Base-by-base conservation (phyloP, 1,139 yeast species). In the Protomyces lactucae-debilis region DNA sequence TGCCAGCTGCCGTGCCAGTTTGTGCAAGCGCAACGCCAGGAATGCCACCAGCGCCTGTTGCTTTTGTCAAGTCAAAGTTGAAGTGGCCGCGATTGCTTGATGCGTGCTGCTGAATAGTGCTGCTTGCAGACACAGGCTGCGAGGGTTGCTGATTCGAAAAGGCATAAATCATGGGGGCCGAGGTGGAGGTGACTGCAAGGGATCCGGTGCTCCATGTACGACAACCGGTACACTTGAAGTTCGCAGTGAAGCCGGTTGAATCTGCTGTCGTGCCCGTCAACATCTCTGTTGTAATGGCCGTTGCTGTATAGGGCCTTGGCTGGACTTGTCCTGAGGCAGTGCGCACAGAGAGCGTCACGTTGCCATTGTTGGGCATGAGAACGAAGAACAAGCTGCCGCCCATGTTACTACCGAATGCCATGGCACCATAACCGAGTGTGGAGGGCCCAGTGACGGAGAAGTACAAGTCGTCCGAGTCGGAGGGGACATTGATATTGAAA, bases 341-440 rank as follows among this genome's bases (percentile, higher is more conserved):
- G 8, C 56, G 40, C 25, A 52, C 56, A 14, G 56, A 52, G 5
- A 52, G n/a, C n/a, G 56, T 52, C 56, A 52, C 56, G 25, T 52
- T 52, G 56, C 39, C 35, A 9, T 32, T 32, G 28, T 28, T 52
- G 16, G 56, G 56, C 43, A 36, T 32, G 32, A 35, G 39, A 32
- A 52, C 37, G 10, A 52, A 52, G 43, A 25, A 52, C 28, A 52
- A 21, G 21, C 56, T 52, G 1, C 43, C 43, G 16, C 32, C 43
- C 56, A 52, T 52, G 8, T 32, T 2, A n/a, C 39, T 35, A 9
- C 56, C 56, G 14, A 52, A 52, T 5, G 43, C 56, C 14, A 52
- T 14, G 18, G 39, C 56, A 8, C 39, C 40, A 36, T 52, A 52
- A 18, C 56, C 56, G n/a, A 52, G 43, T 5, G 43, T 35, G 21